Percentiles rank a stretch among this genome's conserved stretches.
Conservation (phyloP, 352 stramenopile species). For the Phytopythium cucurbitacearum region DNA sequence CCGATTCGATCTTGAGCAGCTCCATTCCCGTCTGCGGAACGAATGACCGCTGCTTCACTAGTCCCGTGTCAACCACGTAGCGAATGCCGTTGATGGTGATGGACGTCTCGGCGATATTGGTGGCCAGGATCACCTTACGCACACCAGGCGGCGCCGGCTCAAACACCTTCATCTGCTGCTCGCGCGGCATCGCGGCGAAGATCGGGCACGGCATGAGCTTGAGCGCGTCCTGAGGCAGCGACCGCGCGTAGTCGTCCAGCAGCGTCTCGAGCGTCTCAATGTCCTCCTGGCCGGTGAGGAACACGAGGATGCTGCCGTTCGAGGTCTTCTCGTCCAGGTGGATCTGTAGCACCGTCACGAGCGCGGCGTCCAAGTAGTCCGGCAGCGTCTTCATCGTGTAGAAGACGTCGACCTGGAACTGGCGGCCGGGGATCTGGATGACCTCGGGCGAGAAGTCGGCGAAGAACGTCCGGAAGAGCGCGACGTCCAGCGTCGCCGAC, state of each 20-base stretch:
- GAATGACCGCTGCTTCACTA: constrained; percentile 87
- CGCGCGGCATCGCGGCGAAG: constrained; percentile 93
- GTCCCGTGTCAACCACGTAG: constrained; percentile 83
- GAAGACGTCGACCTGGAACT: constrained; percentile 89
- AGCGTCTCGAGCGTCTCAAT: constrained; percentile 92
- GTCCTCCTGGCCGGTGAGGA: constrained; percentile 94
- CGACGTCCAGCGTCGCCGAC: constrained; percentile 96
- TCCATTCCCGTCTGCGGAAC: constrained; percentile 87
- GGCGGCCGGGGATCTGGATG: constrained; percentile 84
- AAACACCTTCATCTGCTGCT: constrained; percentile 95
- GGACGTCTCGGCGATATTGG: constrained; percentile 97
- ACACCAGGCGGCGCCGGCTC: constrained; percentile 66
- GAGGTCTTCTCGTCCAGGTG: constrained; percentile 71
- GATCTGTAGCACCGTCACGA: constrained; percentile 89
- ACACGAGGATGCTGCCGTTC: constrained; percentile 92
- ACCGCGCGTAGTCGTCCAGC: constrained; percentile 78
- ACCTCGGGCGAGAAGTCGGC: constrained; percentile 71
- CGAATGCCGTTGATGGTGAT: constrained; percentile 98
- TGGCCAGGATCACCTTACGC: constrained; percentile 93
- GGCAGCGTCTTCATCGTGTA: constrained; percentile 86
- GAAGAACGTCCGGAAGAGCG: constrained; percentile 94
- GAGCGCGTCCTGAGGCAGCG: constrained; percentile 56
- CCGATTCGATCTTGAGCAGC: constrained; percentile 79
- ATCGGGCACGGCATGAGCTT: constrained; percentile 93
- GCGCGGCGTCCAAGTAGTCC: constrained; percentile 88